Percentiles rank a stretch among this genome's conserved stretches.
Conservation (phyloP, 2,329 filamentous ascomycete species). For the Myriosclerotinia scirpicola region DNA sequence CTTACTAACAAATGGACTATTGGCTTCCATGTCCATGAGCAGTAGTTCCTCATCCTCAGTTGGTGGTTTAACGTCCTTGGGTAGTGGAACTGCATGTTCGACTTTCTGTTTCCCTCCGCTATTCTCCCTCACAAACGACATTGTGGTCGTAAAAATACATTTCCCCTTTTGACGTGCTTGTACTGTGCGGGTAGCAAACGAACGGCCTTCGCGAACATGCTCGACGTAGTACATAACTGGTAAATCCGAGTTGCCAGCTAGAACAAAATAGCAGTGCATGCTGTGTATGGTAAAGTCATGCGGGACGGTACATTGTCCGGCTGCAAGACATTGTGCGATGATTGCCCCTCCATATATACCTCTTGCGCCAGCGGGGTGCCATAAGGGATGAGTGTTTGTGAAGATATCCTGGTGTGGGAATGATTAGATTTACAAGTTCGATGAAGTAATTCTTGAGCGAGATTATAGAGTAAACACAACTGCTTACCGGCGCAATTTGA, state of each 20-base stretch:
- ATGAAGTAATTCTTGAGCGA: constrained; percentile 21
- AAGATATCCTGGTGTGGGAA: constrained; percentile 69
- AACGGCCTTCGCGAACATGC: constrained; percentile 83
- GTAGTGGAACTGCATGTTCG: constrained; percentile 64
- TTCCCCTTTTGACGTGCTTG: constrained; percentile 86
- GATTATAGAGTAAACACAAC: neutral
- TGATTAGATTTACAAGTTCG: neutral
- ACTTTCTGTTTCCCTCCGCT: constrained; percentile 55
- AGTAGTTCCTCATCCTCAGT: constrained; percentile 47
- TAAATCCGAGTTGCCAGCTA: constrained; percentile 80
- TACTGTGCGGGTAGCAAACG: constrained; percentile 91
- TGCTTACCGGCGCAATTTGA: constrained; percentile 69
- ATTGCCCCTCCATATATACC: constrained; percentile 93
- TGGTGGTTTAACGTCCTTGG: constrained; percentile 45
- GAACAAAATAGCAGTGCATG: constrained; percentile 99
- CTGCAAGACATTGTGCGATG: constrained; percentile 86
- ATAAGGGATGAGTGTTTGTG: constrained; percentile 88
- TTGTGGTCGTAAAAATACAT: constrained; percentile 93
- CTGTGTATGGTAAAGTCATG: constrained; percentile 81
- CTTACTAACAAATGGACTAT: constrained; percentile 57
- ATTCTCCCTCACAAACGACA: constrained; percentile 76
- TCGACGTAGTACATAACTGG: constrained; percentile 96
- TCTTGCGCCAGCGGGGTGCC: constrained; percentile 88
- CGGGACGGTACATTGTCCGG: constrained; percentile 85
- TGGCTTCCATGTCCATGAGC: constrained; percentile 34